phyloP scores from a whole-genome alignment of 1,284 basidiomycete genomes.

The Hypsizygus ulmarius region DNA sequence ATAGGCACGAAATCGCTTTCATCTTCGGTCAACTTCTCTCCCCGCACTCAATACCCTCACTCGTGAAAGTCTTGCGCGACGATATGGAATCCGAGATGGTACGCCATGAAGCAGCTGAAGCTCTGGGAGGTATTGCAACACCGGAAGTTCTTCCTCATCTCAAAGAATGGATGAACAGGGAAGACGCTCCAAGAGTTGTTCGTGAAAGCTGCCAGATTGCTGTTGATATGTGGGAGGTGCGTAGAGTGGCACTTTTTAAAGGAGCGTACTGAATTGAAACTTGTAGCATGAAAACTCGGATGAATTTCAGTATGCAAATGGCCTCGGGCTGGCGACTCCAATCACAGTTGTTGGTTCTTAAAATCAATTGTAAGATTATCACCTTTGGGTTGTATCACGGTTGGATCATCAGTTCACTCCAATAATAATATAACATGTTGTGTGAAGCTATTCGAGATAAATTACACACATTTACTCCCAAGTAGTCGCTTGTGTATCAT shows the following conservation, averaged over 20 bases:
- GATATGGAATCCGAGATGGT: conserved; percentile 92
- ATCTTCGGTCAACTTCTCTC: conserved; percentile 97
- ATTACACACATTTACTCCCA: too few species aligned
- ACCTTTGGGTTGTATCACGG: too few species aligned
- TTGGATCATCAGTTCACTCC: too few species aligned
- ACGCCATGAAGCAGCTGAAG: conserved; percentile 97
- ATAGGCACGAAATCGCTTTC: conserved; percentile 94
- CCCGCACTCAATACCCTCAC: conserved; percentile 82
- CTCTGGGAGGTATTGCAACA: conserved; percentile 93
- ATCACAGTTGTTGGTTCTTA: conserved; percentile 7
- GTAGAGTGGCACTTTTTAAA: conserved; percentile 20
- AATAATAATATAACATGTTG: too few species aligned
- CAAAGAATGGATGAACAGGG: conserved; percentile 79
- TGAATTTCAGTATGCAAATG: conserved; percentile 81
- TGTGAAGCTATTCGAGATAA: too few species aligned
- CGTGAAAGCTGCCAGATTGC: conserved; percentile 96
- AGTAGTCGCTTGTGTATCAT: too few species aligned
- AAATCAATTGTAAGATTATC: too few species aligned
- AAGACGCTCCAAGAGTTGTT: conserved; percentile 86
- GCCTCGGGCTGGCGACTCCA: conserved; percentile 25
- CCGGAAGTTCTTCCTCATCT: conserved; percentile 88
- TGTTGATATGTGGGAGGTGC: conserved; percentile 94
- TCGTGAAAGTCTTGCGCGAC: conserved; percentile 78
- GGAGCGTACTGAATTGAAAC: conserved; percentile 6
- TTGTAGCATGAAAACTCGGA: conserved; percentile 84